A percentile compares a stretch with the other conserved stretches of the same genome.
These are phyloP conservation scores for Arbutus unedo DNA, from an alignment of 148 eudicot genomes.

Conservation along the genomic window DNA sequence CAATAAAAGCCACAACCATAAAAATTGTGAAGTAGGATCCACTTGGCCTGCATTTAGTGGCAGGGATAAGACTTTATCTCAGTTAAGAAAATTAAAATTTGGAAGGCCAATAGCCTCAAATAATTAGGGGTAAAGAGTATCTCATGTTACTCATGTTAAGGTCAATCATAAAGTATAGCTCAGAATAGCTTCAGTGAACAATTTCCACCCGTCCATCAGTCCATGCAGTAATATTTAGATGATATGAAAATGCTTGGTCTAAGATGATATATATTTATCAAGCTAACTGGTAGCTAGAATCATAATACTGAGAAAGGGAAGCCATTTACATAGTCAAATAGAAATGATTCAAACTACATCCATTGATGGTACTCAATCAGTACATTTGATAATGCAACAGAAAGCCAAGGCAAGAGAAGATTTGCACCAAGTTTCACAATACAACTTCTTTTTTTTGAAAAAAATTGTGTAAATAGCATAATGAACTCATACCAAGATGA, in stretches of 20 bases:
- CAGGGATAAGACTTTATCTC: neutral
- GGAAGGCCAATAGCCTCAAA: neutral
- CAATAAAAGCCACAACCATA: neutral
- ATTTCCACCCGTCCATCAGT: neutral
- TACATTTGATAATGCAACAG: neutral
- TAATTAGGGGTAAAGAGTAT: neutral
- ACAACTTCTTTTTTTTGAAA: neutral
- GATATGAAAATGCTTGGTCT: neutral
- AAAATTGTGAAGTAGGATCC: neutral
- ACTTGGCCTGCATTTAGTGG: neutral
- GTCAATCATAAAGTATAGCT: neutral
- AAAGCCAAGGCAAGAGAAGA: conserved; percentile 7
- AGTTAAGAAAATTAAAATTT: neutral
- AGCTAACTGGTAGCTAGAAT: neutral
- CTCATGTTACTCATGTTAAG: neutral
- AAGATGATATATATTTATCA: neutral
- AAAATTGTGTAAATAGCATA: neutral
- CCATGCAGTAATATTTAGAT: neutral
- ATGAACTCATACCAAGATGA: neutral
- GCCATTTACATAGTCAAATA: neutral
- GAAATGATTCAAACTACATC: neutral
- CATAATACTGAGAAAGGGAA: neutral
- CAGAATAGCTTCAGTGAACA: neutral
- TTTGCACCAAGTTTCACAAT: neutral
- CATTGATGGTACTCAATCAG: neutral